A percentile compares a stretch with the other conserved stretches of the same genome.
Evolutionary conservation across 352 stramenopile genomes (phyloP).

Genomic region (Phytophthora cactorum): DNA sequence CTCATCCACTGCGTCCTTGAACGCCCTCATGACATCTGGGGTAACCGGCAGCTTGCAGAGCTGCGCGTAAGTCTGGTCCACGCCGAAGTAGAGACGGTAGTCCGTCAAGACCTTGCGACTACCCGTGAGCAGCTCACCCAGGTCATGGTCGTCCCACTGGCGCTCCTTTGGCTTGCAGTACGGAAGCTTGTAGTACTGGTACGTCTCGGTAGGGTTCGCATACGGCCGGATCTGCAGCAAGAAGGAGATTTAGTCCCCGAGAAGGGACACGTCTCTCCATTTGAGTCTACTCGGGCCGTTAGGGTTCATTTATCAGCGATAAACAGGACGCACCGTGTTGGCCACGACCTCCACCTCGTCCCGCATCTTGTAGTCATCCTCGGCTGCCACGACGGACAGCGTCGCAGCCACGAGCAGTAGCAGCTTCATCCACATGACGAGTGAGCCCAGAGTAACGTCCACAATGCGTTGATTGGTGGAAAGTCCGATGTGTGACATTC

Average conservation of each 20-base stretch:
- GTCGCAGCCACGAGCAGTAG: conserved; percentile 25
- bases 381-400: conserved; percentile 8
- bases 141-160: conserved; percentile 89
- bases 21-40: conserved; percentile 80
- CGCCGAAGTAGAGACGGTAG: conserved; percentile 84
- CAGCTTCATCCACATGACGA: conserved; percentile 17
- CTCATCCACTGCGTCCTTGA: conserved; percentile 97
- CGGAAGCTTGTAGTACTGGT: conserved; percentile 98
- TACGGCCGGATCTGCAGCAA: conserved; percentile 87
- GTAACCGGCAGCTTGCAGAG: conserved; percentile 91
- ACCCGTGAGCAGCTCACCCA: conserved; percentile 96
- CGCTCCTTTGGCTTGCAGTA: conserved; percentile 92
- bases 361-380: conserved; percentile 53
- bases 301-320: not conserved
- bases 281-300: not conserved
- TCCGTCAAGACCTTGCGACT: conserved; percentile 93
- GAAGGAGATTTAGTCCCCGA: conserved; percentile 1
- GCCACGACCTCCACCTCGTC: conserved; percentile 76
- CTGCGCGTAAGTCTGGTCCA: conserved; percentile 86
- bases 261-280: not conserved
- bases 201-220: conserved; percentile 98
- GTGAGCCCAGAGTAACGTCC: not conserved
- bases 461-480: conserved; percentile 19
- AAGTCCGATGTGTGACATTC: conserved; percentile 20
- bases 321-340: conserved; percentile 57